Evolutionary conservation across 1,284 basidiomycete genomes (phyloP).

Genomic region (Boletus semigastroideus): DNA sequence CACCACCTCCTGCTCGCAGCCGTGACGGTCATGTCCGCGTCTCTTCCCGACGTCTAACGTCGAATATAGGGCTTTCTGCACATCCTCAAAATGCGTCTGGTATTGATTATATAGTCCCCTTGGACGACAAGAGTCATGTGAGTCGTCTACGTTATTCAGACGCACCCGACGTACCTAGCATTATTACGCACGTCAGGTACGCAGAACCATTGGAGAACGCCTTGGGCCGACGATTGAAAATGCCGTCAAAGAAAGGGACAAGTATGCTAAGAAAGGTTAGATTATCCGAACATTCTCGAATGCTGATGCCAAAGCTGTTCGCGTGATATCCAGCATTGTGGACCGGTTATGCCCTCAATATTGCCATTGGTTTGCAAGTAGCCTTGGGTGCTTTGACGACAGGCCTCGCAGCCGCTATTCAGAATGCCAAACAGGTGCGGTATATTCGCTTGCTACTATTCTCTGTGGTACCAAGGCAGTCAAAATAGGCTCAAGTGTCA

Average conservation of each 20-base stretch:
- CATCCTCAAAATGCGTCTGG: constrained; percentile 4
- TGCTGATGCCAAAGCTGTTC: constrained; percentile 6
- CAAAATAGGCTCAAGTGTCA: constrained; percentile 22
- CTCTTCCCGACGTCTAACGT: constrained; percentile 9
- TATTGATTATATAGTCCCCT: constrained; percentile 32
- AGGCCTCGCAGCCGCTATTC: constrained; percentile 53
- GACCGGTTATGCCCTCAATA: constrained; percentile 53
- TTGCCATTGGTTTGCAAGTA: constrained; percentile 56
- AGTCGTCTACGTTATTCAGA: not conserved
- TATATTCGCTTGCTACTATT: not conserved
- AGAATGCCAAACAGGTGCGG: constrained; percentile 37
- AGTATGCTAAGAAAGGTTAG: constrained; percentile 40
- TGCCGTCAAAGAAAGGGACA: constrained; percentile 41
- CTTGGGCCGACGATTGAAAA: constrained; percentile 43
- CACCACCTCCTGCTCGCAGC: constrained; percentile 1
- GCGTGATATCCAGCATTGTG: constrained; percentile 38
- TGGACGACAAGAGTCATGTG: constrained; percentile 23
- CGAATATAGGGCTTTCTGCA: not conserved
- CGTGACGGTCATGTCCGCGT: constrained; percentile 17
- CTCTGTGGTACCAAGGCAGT: not conserved
- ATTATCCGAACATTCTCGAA: not conserved
- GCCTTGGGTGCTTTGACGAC: constrained; percentile 67
- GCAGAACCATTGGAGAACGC: constrained; percentile 42
- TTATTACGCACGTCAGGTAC: constrained; percentile 11
- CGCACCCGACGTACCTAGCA: not conserved